These are phyloP conservation scores for Inonotus obliquus DNA, from an alignment of 1,284 basidiomycete species.

Conservation along the genomic window DNA sequence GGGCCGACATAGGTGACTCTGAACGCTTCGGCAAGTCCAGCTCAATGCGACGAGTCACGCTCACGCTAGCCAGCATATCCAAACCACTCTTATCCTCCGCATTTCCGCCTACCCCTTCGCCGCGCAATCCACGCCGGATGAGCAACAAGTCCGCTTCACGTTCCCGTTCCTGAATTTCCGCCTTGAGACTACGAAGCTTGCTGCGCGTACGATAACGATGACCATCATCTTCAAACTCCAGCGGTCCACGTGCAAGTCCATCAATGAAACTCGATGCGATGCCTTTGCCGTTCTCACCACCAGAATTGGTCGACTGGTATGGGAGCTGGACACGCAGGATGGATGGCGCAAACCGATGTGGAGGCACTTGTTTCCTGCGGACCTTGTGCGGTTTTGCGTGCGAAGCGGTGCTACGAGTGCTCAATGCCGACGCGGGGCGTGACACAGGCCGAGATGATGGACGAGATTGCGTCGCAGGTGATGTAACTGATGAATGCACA, in stretches of 20 bases:
- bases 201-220: conserved; percentile 15
- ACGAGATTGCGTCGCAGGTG: neutral
- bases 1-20: neutral
- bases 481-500: neutral
- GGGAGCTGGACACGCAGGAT: conserved; percentile 7
- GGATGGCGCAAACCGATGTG: conserved; percentile 11
- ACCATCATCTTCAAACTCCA: conserved; percentile 14
- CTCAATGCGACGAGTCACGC: conserved; percentile 1
- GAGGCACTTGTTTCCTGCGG: neutral
- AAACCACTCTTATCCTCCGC: conserved; percentile 1
- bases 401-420: neutral
- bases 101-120: neutral
- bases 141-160: conserved; percentile 11
- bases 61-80: conserved; percentile 8
- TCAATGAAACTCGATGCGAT: neutral
- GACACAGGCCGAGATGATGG: conserved; percentile 1
- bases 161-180: conserved; percentile 14
- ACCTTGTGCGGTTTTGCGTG: neutral
- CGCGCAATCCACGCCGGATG: conserved; percentile 9
- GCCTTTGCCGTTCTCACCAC: neutral
- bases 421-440: conserved; percentile 13
- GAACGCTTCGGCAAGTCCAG: conserved; percentile 1
- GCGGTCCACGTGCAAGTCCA: conserved; percentile 9
- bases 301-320: neutral
- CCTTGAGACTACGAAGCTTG: conserved; percentile 7